phyloP scores from a whole-genome alignment of 306 rosid species.

The Canavalia ensiformis region DNA sequence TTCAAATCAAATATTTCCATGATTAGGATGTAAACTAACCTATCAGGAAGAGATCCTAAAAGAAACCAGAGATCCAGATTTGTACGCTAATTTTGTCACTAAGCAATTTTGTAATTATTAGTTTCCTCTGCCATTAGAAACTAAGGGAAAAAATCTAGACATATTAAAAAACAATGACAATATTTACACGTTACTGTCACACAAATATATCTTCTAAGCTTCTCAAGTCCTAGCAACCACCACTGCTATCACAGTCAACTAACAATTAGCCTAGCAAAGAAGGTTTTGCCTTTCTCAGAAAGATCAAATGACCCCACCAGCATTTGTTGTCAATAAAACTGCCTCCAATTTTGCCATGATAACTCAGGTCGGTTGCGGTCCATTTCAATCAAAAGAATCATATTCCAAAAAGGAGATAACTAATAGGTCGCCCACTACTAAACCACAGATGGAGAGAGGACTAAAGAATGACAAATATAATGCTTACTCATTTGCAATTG shows the following conservation, averaged over 20 bases:
- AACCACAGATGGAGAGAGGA: constrained; percentile 39
- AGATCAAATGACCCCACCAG: constrained; percentile 48
- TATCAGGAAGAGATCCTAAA: background rate
- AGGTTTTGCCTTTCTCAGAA: constrained; percentile 43
- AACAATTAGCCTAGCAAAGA: constrained; percentile 45
- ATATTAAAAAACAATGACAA: background rate
- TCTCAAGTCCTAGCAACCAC: constrained; percentile 35
- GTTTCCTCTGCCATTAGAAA: background rate
- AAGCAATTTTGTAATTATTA: constrained; percentile 11
- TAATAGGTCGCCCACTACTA: constrained; percentile 32
- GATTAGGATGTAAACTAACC: constrained; percentile 16
- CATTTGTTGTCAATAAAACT: constrained; percentile 49
- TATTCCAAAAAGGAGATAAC: constrained; percentile 38
- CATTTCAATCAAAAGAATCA: constrained; percentile 44
- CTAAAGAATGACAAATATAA: constrained; percentile 14
- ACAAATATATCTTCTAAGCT: constrained; percentile 5
- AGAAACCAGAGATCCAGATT: constrained; percentile 18
- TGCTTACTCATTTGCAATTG: constrained; percentile 33
- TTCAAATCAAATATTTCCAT: constrained; percentile 35
- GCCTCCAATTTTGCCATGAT: constrained; percentile 37
- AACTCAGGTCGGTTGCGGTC: constrained; percentile 41
- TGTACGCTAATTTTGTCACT: background rate
- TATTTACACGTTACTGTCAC: background rate
- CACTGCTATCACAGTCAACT: constrained; percentile 45
- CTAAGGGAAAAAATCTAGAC: background rate